Conservation (phyloP, 2,329 filamentous ascomycete genomes). For the Cladosporium phlei region DNA sequence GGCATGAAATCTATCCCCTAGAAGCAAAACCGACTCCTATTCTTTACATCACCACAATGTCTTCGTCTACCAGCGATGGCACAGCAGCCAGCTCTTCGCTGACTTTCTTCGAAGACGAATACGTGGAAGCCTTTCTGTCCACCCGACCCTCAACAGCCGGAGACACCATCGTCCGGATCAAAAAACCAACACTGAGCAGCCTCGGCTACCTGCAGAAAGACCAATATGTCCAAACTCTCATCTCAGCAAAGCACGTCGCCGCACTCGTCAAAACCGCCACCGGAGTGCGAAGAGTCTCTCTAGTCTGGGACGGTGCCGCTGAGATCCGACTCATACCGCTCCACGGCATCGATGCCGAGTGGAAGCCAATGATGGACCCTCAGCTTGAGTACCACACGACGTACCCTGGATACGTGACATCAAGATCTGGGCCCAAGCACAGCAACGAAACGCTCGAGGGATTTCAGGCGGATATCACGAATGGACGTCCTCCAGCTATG, state of each 20-base stretch:
- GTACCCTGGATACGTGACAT: constrained; percentile 1
- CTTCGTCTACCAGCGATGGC: no score
- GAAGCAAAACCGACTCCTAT: no score
- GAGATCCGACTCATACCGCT: constrained; percentile 1
- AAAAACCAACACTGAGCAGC: neutral
- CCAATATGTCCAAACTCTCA: neutral
- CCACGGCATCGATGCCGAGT: neutral
- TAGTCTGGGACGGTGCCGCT: neutral
- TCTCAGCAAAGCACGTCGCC: neutral
- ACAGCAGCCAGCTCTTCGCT: no score
- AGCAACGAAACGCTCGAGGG: neutral
- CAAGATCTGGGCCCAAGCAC: neutral
- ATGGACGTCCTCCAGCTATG: neutral
- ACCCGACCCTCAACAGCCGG: neutral
- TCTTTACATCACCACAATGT: no score
- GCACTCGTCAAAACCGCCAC: constrained; percentile 2
- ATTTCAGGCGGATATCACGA: neutral
- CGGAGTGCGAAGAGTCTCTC: constrained; percentile 1
- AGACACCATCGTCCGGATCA: neutral
- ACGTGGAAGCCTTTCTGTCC: neutral
- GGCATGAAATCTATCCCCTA: no score
- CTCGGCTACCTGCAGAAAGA: neutral
- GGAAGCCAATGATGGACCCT: neutral
- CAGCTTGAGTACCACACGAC: constrained; percentile 1
- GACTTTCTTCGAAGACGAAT: constrained; percentile 8